Base-by-base conservation (phyloP, 192 early-diverging fungal genomes). In the Backusella liffmaniae region DNA sequence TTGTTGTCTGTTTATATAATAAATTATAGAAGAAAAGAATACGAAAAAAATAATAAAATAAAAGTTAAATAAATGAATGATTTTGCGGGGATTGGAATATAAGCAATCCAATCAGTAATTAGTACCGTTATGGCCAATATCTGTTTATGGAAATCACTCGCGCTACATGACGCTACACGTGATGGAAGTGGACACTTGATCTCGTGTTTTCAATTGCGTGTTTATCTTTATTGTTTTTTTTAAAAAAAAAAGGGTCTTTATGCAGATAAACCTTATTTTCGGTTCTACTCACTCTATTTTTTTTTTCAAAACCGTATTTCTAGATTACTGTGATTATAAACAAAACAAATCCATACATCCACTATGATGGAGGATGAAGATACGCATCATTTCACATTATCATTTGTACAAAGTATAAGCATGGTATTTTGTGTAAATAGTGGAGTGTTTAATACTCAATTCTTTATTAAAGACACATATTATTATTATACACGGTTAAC, bases 1-100 rank as follows among this genome's bases (percentile, higher is more conserved):
- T 30, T 79, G 26, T 65, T 79, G 36, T 65, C 23, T 49, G 39
- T 70, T 30, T 44, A 53, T 67, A 37, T 70, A 66, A 44, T 53
- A 42, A 23, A 68, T 67, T 36, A 66, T 42, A 36, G 37, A 71
- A 80, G 26, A 37, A 72, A 66, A 72, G 67, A 51, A 53, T 34
- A 36, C 1, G 13, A 77, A 72, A 72, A 42, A 77, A 72, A 49
- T 2, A n/a, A 41, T 16, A 16, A 39, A 44, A 35, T 1, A 9
- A 36, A 18, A n/a, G 66, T 67, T 36, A 67, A 35, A 67, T 67
- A 67, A 35, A 5, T 67, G 35, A 35, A 32, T n/a, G 29, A 67
- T 15, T 4, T 67, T 35, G 35, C 29, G 66, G 35, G 66, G 29
- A 12, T 21, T 32, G 13, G 70, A 71, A 44, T 39, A 32, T n/a